Evolutionary conservation across 2,329 filamentous ascomycete genomes (phyloP).

Genomic region (Arthroderma sp.): DNA sequence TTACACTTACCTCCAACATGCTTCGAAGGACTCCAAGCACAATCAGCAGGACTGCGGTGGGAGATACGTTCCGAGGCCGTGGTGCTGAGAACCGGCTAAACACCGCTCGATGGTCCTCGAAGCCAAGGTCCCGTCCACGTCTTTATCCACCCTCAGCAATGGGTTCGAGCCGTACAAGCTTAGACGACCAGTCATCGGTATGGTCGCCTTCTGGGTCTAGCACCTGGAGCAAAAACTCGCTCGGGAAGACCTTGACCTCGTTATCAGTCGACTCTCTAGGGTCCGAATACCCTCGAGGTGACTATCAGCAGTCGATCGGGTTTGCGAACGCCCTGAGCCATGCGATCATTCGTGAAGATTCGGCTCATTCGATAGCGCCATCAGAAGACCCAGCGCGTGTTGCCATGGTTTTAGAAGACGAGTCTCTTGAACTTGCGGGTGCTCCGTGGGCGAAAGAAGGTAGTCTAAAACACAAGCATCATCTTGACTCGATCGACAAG

Average conservation of each 20-base stretch:
- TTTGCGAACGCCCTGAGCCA: constrained; percentile 95
- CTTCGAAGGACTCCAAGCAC: constrained; percentile 81
- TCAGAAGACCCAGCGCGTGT: constrained; percentile 49
- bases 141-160: constrained; percentile 66
- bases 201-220: constrained; percentile 90
- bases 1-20: constrained; percentile 54
- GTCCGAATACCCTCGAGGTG: constrained; percentile 59
- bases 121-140: constrained; percentile 69
- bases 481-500: constrained; percentile 80
- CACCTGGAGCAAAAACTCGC: constrained; percentile 87
- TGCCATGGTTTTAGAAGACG: constrained; percentile 70
- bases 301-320: constrained; percentile 92
- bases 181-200: constrained; percentile 79
- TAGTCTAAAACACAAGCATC: constrained; percentile 90
- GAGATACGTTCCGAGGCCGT: constrained; percentile 58
- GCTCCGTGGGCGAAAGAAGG: constrained; percentile 99
- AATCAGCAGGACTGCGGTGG: constrained; percentile 84
- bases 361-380: constrained; percentile 42
- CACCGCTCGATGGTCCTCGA: constrained; percentile 67
- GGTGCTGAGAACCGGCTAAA: constrained; percentile 51
- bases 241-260: constrained; percentile 80
- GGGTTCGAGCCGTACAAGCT: constrained; percentile 82
- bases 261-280: constrained; percentile 87
- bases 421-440: constrained; percentile 78
- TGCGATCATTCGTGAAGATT: constrained; percentile 78